Evolutionary conservation across 306 rosid species (phyloP).

Genomic region (Rosa multiflora): DNA sequence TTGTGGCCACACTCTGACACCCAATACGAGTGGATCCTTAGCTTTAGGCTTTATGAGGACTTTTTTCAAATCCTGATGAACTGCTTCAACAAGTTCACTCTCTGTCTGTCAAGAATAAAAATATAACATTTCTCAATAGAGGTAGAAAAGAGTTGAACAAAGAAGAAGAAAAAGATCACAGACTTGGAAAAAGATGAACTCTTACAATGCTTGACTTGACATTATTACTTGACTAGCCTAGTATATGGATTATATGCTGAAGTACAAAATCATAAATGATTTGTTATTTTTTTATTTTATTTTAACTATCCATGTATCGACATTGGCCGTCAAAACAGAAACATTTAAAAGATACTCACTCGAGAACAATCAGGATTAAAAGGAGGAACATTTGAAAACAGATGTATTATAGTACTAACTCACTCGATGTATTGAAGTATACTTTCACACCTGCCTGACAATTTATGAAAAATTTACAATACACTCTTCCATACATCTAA

Average conservation of each 20-base stretch:
- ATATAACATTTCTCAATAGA: not conserved
- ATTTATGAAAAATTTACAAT: slow-evolving; percentile 6
- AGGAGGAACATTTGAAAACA: not conserved
- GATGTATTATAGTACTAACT: not conserved
- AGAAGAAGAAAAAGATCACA: not conserved
- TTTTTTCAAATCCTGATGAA: slow-evolving; percentile 83
- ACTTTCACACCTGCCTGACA: slow-evolving; percentile 1
- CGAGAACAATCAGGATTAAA: not conserved
- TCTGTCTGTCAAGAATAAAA: slow-evolving; percentile 51
- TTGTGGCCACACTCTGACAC: slow-evolving; percentile 87
- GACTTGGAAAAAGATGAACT: slow-evolving; percentile 5
- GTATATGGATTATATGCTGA: no score
- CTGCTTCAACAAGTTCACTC: slow-evolving; percentile 73
- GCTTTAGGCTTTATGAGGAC: slow-evolving; percentile 71
- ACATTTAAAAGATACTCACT: no score
- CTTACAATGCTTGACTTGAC: not conserved
- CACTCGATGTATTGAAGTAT: not conserved
- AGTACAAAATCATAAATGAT: no score
- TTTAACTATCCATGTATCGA: no score
- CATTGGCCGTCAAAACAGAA: no score
- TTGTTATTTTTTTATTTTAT: no score
- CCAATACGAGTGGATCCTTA: slow-evolving; percentile 59
- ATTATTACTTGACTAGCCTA: no score
- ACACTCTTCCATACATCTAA: not conserved
- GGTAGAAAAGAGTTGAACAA: slow-evolving; percentile 7